Base-by-base conservation (phyloP, 192 early-diverging fungal species). In the Haplosporangium gracile region DNA sequence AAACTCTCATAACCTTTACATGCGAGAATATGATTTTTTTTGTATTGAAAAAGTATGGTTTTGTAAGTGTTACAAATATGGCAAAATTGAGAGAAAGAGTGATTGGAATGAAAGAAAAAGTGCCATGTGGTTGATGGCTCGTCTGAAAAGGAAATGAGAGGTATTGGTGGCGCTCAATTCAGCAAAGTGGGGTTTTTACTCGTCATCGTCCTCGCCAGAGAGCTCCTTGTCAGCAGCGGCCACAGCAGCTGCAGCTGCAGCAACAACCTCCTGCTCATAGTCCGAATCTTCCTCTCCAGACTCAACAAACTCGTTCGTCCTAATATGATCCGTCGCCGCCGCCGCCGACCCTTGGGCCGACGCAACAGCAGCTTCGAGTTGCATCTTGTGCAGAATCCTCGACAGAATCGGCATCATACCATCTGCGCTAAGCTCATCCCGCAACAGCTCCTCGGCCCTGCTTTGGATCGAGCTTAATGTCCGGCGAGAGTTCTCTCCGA, bases 161-260 rank as follows among this genome's bases (percentile, higher is more conserved):
- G 39, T 18, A 34, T 42, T 65, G 57, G 53, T 39, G n/a, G 57
- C 36, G 20, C n/a, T 32, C 20, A 78, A 70, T 70, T 70, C 20
- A 51, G 8, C 13, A 15, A 32, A 32, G 11, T 0, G 26, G 9
- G 10, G 26, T 3, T 32, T 4, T 15, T 65, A 78, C 2, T 68
- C 70, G 34, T 72, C 70, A 6, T 72, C 69, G 34, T 79, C 78
- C n/a, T 78, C 77, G 34, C 72, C 78, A 16, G 70, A 68, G 38
- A 51, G 22, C 6, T 63, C 15, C 34, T 73, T 53, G 47, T 36
- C 72, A 24, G 51, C n/a, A 10, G n/a, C 60, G 0, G 60, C 60
- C 26, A 29, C 60, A 8, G 60, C 60, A 4, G 60, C 60, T 1
- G 60, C 60, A 10, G 60, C 26, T 32, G 13, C 26, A 32, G 26